Evolutionary conservation across 768 basidiomycete species (phyloP).

Genomic region (Pleurotus ostreatus): DNA sequence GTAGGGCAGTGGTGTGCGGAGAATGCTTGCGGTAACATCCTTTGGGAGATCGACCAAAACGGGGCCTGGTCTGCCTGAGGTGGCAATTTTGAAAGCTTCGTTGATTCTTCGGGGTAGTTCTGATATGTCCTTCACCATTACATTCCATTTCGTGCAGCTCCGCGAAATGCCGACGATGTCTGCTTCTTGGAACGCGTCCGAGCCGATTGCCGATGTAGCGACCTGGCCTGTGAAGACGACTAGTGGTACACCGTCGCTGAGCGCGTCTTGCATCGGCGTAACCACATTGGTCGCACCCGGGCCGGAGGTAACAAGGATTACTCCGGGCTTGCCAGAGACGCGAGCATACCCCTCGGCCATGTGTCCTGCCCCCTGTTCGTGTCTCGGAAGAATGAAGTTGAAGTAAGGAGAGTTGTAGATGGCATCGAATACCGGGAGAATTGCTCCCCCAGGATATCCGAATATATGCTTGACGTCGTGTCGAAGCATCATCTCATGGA

Average conservation of each 20-base stretch:
- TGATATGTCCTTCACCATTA: constrained; percentile 96
- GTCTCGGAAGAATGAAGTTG: constrained; percentile 91
- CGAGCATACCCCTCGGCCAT: constrained; percentile 99
- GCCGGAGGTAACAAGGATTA: constrained; percentile 96
- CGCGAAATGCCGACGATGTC: constrained; percentile 95
- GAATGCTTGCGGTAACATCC: constrained; percentile 91
- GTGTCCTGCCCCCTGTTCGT: constrained; percentile 98
- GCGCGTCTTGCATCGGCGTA: constrained; percentile 96
- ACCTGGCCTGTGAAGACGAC: constrained; percentile 97
- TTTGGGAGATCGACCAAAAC: constrained; percentile 99
- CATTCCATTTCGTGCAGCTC: constrained; percentile 99
- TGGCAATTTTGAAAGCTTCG: constrained; percentile 99
- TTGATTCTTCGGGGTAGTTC: constrained; percentile 95
- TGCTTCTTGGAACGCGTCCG: constrained; percentile 98
- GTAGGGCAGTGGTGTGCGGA: constrained; percentile 80
- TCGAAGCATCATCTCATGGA: constrained; percentile 99
- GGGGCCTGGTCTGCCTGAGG: constrained; percentile 93
- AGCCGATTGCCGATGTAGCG: constrained; percentile 99
- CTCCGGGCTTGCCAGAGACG: constrained; percentile 95
- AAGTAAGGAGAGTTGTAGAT: constrained; percentile 96
- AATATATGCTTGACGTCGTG: constrained; percentile 96
- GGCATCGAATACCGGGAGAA: constrained; percentile 99
- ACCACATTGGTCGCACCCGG: constrained; percentile 98
- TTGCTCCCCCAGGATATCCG: constrained; percentile 97
- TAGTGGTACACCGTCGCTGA: constrained; percentile 90